Evolutionary conservation across 805 yeast species (phyloP).

Genomic region (Kregervanrija pseudodelftensis): DNA sequence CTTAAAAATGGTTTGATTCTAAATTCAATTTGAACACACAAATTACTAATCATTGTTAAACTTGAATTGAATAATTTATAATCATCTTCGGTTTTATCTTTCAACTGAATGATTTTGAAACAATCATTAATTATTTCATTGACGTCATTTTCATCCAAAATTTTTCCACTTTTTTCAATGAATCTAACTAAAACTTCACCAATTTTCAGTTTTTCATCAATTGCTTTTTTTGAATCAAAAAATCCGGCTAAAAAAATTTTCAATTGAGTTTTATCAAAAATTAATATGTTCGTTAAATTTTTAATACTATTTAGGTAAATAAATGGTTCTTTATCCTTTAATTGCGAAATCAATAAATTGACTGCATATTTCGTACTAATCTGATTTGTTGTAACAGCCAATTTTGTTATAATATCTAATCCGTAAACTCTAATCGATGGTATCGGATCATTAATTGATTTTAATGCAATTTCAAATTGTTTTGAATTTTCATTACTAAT

Average conservation of each 20-base stretch:
- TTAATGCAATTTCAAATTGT: slow-evolving; percentile 50
- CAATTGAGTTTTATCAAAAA: slow-evolving; percentile 27
- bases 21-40: slow-evolving; percentile 40
- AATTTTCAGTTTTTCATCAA: slow-evolving; percentile 67
- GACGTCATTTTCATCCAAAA: slow-evolving; percentile 37
- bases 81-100: no score
- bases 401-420: slow-evolving; percentile 49
- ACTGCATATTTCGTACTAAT: slow-evolving; percentile 40
- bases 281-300: slow-evolving; percentile 58
- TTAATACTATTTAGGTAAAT: slow-evolving; percentile 80
- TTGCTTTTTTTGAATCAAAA: slow-evolving; percentile 3
- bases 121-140: slow-evolving; percentile 36
- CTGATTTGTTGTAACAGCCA: slow-evolving; percentile 28
- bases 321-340: slow-evolving; percentile 79
- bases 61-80: slow-evolving; percentile 26
- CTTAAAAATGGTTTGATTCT: slow-evolving; percentile 42
- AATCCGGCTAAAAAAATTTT: slow-evolving; percentile 9
- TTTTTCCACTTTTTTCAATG: slow-evolving; percentile 41
- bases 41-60: slow-evolving; percentile 72
- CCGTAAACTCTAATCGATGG: slow-evolving; percentile 89
- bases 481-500: slow-evolving; percentile 1
- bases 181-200: slow-evolving; percentile 75
- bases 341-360: slow-evolving; percentile 52
- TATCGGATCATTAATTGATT: slow-evolving; percentile 64
- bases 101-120: slow-evolving; percentile 17